Base-by-base conservation (phyloP, 345 rosid genomes). In the Mercurialis annua region DNA sequence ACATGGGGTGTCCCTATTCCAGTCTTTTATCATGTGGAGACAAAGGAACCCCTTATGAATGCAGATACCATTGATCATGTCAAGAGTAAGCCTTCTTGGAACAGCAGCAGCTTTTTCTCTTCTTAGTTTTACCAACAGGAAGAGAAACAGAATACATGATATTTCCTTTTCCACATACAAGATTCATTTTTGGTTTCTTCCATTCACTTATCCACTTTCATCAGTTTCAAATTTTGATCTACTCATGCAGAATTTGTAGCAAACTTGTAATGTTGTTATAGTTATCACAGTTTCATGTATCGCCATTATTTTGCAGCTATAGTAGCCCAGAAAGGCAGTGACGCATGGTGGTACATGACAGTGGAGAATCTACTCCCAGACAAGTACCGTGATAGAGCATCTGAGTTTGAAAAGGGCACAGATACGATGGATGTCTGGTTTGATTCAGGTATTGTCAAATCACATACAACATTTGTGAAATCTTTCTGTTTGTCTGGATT, bases 361-460 rank as follows among this genome's bases (percentile, higher is more conserved):
- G 89, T 84, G 63, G 90, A 84, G 76, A 92, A 90, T 73, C 80
- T 93, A 51, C 92, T 93, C 69, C 97, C 98, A 66, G 90, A 83
- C 29, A 85, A 76, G 44, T 93, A 88, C 77, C 81, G 76, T 52
- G 86, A 79, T 69, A 75, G 85, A 77, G 88, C 97, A 49, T 86
- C 86, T 26, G 84, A 86, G 48, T 93, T 86, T 76, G 96, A 86
- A 71, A 93, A 89, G 69, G 97, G 97, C 66, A 87, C 87, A 31
- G 98, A 93, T 80, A 93, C 98, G 23, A 93, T 93, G 98, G 98
- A 93, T 76, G 98, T 93, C 72, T 93, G 90, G 97, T 93, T 93
- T 78, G 96, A 93, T 85, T 93, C 98, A 62, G 94, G 97, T 93
- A 80, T 53, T 60, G 49, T 38, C 62, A 4, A 10, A 2, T 24